These are phyloP conservation scores for Osmanthus fragrans DNA, from an alignment of 257 asterid genomes.

Conservation along the genomic window DNA sequence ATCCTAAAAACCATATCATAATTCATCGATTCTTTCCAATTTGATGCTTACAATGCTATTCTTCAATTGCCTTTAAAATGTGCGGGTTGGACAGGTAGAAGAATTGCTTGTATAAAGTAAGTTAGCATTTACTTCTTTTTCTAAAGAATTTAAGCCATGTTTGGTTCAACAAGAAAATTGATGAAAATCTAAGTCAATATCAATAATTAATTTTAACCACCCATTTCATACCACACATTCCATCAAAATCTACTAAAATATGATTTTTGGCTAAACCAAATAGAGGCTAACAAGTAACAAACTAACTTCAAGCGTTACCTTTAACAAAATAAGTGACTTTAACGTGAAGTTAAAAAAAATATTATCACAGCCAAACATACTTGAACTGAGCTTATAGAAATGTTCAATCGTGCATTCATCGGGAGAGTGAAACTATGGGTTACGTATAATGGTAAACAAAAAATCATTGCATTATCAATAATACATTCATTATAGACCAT, in stretches of 20 bases:
- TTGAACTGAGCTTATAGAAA: too few relatives aligned
- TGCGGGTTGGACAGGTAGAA: neutral
- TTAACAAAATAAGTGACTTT: neutral
- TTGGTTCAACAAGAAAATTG: too few relatives aligned
- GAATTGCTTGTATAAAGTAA: too few relatives aligned
- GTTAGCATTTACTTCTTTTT: neutral
- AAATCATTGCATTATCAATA: neutral
- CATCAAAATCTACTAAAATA: neutral
- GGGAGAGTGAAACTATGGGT: neutral
- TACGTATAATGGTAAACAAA: neutral
- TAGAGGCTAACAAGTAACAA: too few relatives aligned
- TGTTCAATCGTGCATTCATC: too few relatives aligned
- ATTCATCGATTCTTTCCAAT: neutral
- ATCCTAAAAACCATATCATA: too few relatives aligned
- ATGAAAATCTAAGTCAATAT: too few relatives aligned
- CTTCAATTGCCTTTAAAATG: neutral
- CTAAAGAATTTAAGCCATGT: neutral
- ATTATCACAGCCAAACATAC: neutral
- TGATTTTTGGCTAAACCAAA: too few relatives aligned
- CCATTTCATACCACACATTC: too few relatives aligned
- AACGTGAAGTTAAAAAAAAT: too few relatives aligned
- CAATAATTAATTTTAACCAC: too few relatives aligned
- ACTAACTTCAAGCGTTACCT: neutral
- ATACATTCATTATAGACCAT: neutral
- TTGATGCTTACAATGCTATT: too few relatives aligned